Evolutionary conservation across 371 early-diverging fungal genomes (phyloP), one percentile per base, ranked within the genome.

Genomic region (Mortierella sp.): DNA sequence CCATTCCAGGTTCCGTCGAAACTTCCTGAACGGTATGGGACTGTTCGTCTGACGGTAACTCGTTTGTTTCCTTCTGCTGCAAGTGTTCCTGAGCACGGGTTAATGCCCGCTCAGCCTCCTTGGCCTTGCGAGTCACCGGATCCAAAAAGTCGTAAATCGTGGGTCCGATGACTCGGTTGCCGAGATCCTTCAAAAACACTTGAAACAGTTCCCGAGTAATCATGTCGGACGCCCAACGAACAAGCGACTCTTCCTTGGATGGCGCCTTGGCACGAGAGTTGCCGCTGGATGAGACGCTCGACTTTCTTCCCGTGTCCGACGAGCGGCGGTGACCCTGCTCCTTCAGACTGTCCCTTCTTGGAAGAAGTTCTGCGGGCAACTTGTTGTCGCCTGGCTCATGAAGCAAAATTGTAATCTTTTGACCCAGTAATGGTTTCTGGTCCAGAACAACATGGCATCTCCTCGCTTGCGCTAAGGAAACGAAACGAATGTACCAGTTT

Each of bases 171-270:
- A 94, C 88, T 34, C 93, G 91, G 47, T 88, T 91, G 45, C 91
- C 90, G 14, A 94, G 73, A 80, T 94, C 93, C 70, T 92, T 93
- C n/a, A 92, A 42, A 72, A 94, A 92, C 5, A 94, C 91, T 58
- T 92, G 90, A 19, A 89, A 87, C 38, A 94, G 83, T 78, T 93
- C 89, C n/a, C 88, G 73, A 68, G 89, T 88, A 16, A 92, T 82
- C 54, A 91, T 72, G 38, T 89, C 81, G 63, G 89, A 91, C 44
- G 86, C 88, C 77, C 84, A 90, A 44, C 80, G 84, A 19, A 84
- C 83, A 54, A 85, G 57, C 7, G 79, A 76, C 6, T 87, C 82
- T 2, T 84, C 84, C 60, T 89, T 81, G 31, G 84, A 78, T 0
- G 80, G 82, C 1, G 78, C 72, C 57, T 86, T 80, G 8, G 74